Conservation (phyloP, 345 rosid species). For the Melastoma malabathricum region DNA sequence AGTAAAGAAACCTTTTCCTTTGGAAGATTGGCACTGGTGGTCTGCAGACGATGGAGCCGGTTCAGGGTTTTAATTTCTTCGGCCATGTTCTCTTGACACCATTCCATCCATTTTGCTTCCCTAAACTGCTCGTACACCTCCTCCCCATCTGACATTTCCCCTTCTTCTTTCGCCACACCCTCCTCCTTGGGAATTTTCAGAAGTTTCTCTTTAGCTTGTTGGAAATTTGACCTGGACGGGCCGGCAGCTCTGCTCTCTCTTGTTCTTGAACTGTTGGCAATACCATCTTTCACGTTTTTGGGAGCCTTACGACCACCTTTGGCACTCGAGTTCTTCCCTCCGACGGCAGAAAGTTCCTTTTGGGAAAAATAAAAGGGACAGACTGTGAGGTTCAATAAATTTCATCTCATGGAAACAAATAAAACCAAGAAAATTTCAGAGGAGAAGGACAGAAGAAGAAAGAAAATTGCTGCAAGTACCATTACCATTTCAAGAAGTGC, state of each 20-base stretch:
- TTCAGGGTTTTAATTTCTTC: slow-evolving; percentile 66
- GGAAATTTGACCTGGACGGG: slow-evolving; percentile 26
- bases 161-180: slow-evolving; percentile 87
- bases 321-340: slow-evolving; percentile 53
- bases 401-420: neutral
- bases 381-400: slow-evolving; percentile 2
- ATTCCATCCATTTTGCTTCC: slow-evolving; percentile 99
- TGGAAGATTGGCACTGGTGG: slow-evolving; percentile 94
- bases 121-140: slow-evolving; percentile 92
- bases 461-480: neutral
- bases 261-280: slow-evolving; percentile 26
- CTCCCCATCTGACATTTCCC: slow-evolving; percentile 96
- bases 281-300: slow-evolving; percentile 52
- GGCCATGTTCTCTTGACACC: slow-evolving; percentile 95
- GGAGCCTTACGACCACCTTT: slow-evolving; percentile 58
- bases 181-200: slow-evolving; percentile 58
- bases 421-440: neutral
- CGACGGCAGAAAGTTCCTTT: slow-evolving; percentile 76
- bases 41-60: slow-evolving; percentile 76
- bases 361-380: slow-evolving; percentile 5
- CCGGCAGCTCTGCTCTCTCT: slow-evolving; percentile 49
- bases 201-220: slow-evolving; percentile 27
- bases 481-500: slow-evolving; percentile 96
- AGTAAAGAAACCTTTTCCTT: slow-evolving; percentile 34
- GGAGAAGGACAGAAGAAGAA: neutral